phyloP scores from a whole-genome alignment of 2,329 filamentous ascomycete species.

The Hypomyces perniciosus region DNA sequence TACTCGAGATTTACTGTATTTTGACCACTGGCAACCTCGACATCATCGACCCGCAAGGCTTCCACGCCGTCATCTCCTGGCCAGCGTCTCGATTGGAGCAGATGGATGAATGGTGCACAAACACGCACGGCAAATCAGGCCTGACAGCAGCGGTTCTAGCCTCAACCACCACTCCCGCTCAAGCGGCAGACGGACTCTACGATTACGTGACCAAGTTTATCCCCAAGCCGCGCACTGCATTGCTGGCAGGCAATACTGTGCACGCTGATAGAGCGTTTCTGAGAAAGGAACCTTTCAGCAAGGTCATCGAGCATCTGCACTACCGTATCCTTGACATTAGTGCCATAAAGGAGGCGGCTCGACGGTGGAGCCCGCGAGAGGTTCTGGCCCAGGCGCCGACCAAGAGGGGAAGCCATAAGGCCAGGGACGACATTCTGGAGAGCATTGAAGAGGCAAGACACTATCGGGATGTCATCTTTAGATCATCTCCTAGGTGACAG shows the following conservation, averaged over 20 bases:
- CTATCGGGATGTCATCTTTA: conserved; percentile 68
- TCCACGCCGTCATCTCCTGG: conserved; percentile 74
- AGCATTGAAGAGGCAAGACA: conserved; percentile 88
- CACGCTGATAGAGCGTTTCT: conserved; percentile 86
- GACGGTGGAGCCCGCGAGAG: conserved; percentile 60
- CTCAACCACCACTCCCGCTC: conserved; percentile 64
- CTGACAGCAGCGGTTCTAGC: conserved; percentile 69
- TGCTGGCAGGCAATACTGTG: conserved; percentile 89
- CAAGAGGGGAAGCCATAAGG: conserved; percentile 76
- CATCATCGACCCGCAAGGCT: conserved; percentile 69
- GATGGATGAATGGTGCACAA: conserved; percentile 87
- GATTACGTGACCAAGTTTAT: conserved; percentile 70
- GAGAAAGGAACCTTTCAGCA: conserved; percentile 63
- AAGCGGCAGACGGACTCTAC: conserved; percentile 68
- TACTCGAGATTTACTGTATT: conserved; percentile 88
- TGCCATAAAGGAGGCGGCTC: conserved; percentile 81
- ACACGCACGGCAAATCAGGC: conserved; percentile 73
- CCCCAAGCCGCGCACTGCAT: conserved; percentile 57
- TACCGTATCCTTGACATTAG: conserved; percentile 92
- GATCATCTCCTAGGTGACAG: conserved; percentile 6
- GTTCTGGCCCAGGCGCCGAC: conserved; percentile 53
- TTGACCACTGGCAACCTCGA: conserved; percentile 77
- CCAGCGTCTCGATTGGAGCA: conserved; percentile 60
- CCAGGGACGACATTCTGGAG: conserved; percentile 84
- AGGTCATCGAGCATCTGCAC: conserved; percentile 71